Conservation (phyloP, 1,284 basidiomycete species). For the Irpex sp. region DNA sequence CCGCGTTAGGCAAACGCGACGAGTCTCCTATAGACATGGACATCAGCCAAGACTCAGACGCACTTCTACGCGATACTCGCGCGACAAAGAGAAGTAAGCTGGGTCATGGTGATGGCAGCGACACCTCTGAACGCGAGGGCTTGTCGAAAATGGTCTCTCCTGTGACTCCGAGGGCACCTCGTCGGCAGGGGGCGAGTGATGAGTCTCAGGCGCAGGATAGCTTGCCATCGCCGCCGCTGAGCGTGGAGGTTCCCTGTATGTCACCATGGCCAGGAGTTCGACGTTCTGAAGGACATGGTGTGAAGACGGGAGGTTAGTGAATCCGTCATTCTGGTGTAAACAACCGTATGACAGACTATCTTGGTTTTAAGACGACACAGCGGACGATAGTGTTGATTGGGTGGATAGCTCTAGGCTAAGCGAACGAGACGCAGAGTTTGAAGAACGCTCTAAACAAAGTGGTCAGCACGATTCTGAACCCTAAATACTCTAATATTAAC, state of each 20-base stretch:
- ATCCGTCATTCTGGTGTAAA: neutral
- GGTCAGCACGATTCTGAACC: neutral
- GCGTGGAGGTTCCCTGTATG: neutral
- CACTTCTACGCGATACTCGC: neutral
- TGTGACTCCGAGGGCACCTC: neutral
- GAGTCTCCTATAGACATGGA: neutral
- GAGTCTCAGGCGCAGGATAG: neutral
- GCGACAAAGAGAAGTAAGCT: neutral
- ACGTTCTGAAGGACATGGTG: neutral
- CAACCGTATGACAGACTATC: neutral
- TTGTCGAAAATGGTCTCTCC: neutral
- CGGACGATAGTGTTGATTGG: neutral
- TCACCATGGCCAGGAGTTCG: neutral
- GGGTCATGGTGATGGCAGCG: neutral
- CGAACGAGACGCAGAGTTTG: neutral
- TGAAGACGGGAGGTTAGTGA: neutral
- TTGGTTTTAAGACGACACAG: neutral
- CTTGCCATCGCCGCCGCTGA: neutral
- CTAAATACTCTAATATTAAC: neutral
- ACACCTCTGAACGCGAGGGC: neutral
- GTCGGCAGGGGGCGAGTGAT: neutral
- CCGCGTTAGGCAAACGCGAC: neutral
- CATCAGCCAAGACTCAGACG: neutral
- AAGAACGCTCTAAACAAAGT: neutral
- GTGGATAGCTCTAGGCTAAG: neutral